Percentiles rank a stretch among this genome's conserved stretches.
Evolutionary conservation across 805 yeast species (phyloP).

Genomic region (Allodekkera sacchari): DNA sequence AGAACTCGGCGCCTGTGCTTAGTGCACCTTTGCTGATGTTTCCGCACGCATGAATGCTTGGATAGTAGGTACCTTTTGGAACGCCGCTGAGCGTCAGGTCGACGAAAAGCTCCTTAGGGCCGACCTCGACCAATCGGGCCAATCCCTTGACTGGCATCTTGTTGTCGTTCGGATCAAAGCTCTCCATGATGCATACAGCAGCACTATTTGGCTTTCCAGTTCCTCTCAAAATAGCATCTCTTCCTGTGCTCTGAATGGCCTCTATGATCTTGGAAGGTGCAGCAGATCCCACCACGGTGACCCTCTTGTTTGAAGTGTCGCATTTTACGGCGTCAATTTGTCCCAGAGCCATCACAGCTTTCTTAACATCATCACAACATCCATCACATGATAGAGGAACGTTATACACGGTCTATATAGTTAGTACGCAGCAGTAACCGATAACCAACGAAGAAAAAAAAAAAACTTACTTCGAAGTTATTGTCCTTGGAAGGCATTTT

Average conservation of each 20-base stretch:
- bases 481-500: slow-evolving; percentile 11
- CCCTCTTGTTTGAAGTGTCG: slow-evolving; percentile 51
- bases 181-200: slow-evolving; percentile 84
- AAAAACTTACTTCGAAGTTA: slow-evolving; percentile 15
- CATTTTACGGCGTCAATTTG: slow-evolving; percentile 48
- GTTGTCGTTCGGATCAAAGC: slow-evolving; percentile 41
- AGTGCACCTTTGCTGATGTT: slow-evolving; percentile 66
- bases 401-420: slow-evolving; percentile 60
- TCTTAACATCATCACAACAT: slow-evolving; percentile 55
- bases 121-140: slow-evolving; percentile 72
- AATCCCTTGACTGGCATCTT: slow-evolving; percentile 71
- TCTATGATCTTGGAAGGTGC: slow-evolving; percentile 72
- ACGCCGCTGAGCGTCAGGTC: slow-evolving; percentile 78
- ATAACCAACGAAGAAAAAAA: background rate
- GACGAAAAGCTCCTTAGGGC: slow-evolving; percentile 43
- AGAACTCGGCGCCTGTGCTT: slow-evolving; percentile 50
- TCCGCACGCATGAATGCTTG: slow-evolving; percentile 63
- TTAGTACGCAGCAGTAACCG: background rate
- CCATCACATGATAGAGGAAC: slow-evolving; percentile 75
- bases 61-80: slow-evolving; percentile 55
- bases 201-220: slow-evolving; percentile 83
- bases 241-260: slow-evolving; percentile 65
- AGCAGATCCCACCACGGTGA: slow-evolving; percentile 56
- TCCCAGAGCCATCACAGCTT: slow-evolving; percentile 41
- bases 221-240: slow-evolving; percentile 89